phyloP scores from a whole-genome alignment of 2,329 filamentous ascomycete species.

The Madurella mycetomatis region DNA sequence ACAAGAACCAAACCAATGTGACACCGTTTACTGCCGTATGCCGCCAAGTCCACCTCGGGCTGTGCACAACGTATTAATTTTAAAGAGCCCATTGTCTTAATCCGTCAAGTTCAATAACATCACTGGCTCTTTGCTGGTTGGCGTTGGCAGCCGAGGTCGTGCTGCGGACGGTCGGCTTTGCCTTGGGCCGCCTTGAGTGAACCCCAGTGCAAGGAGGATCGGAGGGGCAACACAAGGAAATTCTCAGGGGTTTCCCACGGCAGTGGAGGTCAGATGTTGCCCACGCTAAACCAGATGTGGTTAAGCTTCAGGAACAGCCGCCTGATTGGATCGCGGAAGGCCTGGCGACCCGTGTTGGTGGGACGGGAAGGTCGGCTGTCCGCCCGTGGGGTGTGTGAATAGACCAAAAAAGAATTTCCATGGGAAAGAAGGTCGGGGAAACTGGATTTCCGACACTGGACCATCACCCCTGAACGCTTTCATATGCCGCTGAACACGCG shows the following conservation, averaged over 20 bases:
- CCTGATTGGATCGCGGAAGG: constrained; percentile 39
- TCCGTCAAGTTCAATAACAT: background rate
- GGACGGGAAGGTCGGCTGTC: constrained; percentile 14
- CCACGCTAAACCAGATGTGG: constrained; percentile 20
- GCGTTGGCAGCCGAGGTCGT: background rate
- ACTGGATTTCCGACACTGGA: too few species aligned
- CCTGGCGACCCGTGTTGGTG: constrained; percentile 30
- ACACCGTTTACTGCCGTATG: too few species aligned
- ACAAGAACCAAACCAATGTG: too few species aligned
- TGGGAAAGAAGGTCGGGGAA: too few species aligned
- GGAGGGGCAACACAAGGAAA: constrained; percentile 2
- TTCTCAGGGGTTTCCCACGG: constrained; percentile 15
- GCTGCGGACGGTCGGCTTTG: background rate
- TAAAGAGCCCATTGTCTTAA: too few species aligned
- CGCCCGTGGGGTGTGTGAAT: constrained; percentile 5
- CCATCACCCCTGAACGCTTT: too few species aligned
- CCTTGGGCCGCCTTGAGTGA: too few species aligned
- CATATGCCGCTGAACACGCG: too few species aligned
- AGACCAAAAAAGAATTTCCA: background rate
- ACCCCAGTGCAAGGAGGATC: background rate
- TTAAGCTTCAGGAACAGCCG: constrained; percentile 37
- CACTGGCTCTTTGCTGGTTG: background rate
- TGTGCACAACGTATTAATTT: too few species aligned
- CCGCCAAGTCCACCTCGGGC: too few species aligned
- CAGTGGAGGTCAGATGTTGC: constrained; percentile 12